Base-by-base conservation (phyloP, 2,329 filamentous ascomycete genomes). In the Fusarium incarnatum region DNA sequence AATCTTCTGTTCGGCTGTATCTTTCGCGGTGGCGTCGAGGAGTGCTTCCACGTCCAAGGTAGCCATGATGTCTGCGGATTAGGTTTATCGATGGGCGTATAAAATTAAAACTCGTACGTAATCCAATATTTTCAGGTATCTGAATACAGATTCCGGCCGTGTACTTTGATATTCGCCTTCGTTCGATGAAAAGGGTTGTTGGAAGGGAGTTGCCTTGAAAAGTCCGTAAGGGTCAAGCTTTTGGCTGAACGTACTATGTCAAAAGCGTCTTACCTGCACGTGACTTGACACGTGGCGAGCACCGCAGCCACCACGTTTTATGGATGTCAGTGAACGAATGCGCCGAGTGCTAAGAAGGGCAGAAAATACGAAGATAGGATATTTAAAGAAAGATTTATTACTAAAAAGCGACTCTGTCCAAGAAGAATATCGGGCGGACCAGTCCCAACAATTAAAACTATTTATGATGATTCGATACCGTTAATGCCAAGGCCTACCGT, bases 11-110 rank as follows among this genome's bases (percentile, higher is more conserved):
- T 86, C 83, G 56, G 83, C 82, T 64, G 84, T 82, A 72, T 86
- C 85, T 78, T 89, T 90, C 55, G 92, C 93, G 68, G 92, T 93
- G 54, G 92, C 93, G 81, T 97, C 94, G 74, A 98, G 89, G 71
- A 98, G 88, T 72, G 94, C 93, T 85, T 98, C 94, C 75, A 98
- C 93, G 78, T 97, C 94, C 74, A 86, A 79, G 60, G 80, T 83
- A 55, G 83, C 80, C 84, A 87, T 86, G 68, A 71, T 81, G 72
- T 64, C 71, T 74, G 62, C 60, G 56, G 53, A 60, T 70, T 49
- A 60, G 50, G 52, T 72, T 40, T 62, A 46, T 67, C 58, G 60
- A 25, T 22, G 41, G 45, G 55, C 54, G 45, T 57, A 55, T 30
- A 45, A 47, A 25, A 42, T 48, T 40, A 12, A 23, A 46, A 44